Percentiles rank a stretch among this genome's conserved stretches.
Evolutionary conservation across 768 basidiomycete species (phyloP).

Genomic region (Amanita inopinata): DNA sequence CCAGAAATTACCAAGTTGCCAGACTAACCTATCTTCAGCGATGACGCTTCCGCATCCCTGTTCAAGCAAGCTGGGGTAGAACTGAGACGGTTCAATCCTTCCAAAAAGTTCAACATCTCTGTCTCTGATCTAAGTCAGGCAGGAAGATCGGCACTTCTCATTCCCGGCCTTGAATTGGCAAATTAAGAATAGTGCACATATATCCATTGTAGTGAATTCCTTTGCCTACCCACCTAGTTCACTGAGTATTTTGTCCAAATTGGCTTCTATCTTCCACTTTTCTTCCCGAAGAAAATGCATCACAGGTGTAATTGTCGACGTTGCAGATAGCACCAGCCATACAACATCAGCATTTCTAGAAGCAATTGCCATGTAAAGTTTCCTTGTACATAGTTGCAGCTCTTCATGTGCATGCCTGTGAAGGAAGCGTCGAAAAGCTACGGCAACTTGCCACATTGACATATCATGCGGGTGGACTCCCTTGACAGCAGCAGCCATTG

Average conservation of each 20-base stretch:
- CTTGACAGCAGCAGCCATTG: slow-evolving; percentile 57
- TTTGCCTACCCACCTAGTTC: slow-evolving; percentile 4
- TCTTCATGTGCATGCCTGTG: slow-evolving; percentile 58
- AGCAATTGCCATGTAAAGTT: slow-evolving; percentile 53
- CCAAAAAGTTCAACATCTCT: slow-evolving; percentile 18
- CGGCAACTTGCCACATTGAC: slow-evolving; percentile 72
- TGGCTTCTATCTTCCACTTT: slow-evolving; percentile 55
- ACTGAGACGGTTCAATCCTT: slow-evolving; percentile 59
- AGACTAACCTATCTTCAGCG: slow-evolving; percentile 32
- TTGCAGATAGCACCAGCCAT: slow-evolving; percentile 67
- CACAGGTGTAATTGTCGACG: slow-evolving; percentile 31
- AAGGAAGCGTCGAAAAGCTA: slow-evolving; percentile 73
- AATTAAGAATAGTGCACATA: too few species aligned
- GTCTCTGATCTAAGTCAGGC: slow-evolving; percentile 12
- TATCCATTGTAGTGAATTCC: not conserved
- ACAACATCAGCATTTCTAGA: slow-evolving; percentile 69
- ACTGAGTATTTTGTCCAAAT: slow-evolving; percentile 27
- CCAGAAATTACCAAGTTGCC: not conserved
- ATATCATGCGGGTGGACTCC: slow-evolving; percentile 63
- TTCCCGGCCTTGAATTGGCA: slow-evolving; percentile 4
- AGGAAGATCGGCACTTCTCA: slow-evolving; percentile 10
- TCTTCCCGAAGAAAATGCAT: slow-evolving; percentile 41
- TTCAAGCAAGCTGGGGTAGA: slow-evolving; percentile 79
- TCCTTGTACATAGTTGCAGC: slow-evolving; percentile 55
- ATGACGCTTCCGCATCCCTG: slow-evolving; percentile 71